Conservation (phyloP, 352 stramenopile species). For the Globisporangium alternatum region DNA sequence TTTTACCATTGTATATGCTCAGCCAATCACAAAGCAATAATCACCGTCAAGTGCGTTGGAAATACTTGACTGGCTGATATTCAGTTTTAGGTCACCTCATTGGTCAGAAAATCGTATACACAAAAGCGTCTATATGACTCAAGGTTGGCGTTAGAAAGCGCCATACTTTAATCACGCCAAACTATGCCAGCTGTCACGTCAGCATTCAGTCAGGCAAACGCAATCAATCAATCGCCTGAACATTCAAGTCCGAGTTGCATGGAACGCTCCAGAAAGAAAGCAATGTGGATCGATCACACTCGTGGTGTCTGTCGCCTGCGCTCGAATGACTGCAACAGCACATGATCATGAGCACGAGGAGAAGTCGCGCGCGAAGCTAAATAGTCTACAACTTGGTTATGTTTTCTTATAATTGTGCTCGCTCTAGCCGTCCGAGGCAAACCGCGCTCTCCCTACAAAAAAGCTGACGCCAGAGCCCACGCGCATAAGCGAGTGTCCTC, state of each 20-base stretch:
- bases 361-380: conserved; percentile 30
- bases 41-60: conserved; percentile 12
- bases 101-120: conserved; percentile 11
- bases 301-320: not conserved
- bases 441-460: not conserved
- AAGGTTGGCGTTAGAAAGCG: not conserved
- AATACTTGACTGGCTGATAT: conserved; percentile 30
- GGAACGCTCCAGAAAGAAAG: conserved; percentile 6
- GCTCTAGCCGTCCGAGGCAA: not conserved
- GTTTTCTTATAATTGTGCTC: conserved; percentile 10
- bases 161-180: not conserved
- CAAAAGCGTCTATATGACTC: not conserved
- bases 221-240: conserved; percentile 7
- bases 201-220: not conserved
- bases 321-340: not conserved
- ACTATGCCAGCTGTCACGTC: not conserved
- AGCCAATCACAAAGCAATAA: no score
- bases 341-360: not conserved
- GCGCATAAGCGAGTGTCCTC: not conserved
- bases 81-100: not conserved
- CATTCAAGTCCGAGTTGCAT: not conserved
- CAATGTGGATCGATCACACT: not conserved
- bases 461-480: not conserved
- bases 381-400: conserved; percentile 46
- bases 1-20: no score